These are phyloP conservation scores for Xanthoconium stramineum DNA, from an alignment of 768 basidiomycete genomes.

Conservation along the genomic window DNA sequence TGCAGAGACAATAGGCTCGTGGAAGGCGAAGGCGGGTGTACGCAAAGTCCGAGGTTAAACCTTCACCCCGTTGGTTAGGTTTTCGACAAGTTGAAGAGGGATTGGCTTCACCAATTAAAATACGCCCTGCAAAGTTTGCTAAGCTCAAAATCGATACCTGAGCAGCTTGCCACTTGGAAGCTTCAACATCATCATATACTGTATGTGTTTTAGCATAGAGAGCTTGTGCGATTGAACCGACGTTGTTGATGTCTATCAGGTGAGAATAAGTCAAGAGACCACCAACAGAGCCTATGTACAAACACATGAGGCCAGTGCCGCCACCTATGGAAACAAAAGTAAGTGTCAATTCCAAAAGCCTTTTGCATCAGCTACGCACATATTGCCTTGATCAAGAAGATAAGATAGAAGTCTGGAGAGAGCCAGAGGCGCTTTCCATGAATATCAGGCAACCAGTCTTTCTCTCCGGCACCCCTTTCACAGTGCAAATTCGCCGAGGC, in stretches of 20 bases:
- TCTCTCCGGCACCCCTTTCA: constrained; percentile 4
- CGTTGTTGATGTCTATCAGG: constrained; percentile 74
- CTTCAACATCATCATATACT: constrained; percentile 62
- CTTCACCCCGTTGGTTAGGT: constrained; percentile 31
- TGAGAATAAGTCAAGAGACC: neutral
- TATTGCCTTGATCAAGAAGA: constrained; percentile 53
- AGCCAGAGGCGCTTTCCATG: constrained; percentile 50
- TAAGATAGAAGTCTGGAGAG: constrained; percentile 60
- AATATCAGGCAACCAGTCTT: constrained; percentile 44
- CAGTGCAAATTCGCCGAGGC: constrained; percentile 4
- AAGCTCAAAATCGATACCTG: constrained; percentile 84
- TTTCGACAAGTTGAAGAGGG: neutral
- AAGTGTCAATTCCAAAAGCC: neutral
- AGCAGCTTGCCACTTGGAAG: constrained; percentile 72
- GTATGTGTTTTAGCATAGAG: constrained; percentile 59
- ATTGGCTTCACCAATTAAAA: constrained; percentile 57
- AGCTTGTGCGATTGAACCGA: constrained; percentile 73
- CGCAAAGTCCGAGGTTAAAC: constrained; percentile 64
- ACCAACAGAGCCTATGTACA: constrained; percentile 17
- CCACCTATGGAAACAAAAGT: constrained; percentile 43
- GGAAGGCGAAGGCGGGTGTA: constrained; percentile 58
- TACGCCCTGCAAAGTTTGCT: constrained; percentile 76
- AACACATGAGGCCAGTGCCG: constrained; percentile 77
- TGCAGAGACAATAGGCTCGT: constrained; percentile 62
- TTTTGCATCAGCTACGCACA: constrained; percentile 38